Base-by-base conservation (phyloP, 371 early-diverging fungal genomes). In the Syncephalis plumigaleata region DNA sequence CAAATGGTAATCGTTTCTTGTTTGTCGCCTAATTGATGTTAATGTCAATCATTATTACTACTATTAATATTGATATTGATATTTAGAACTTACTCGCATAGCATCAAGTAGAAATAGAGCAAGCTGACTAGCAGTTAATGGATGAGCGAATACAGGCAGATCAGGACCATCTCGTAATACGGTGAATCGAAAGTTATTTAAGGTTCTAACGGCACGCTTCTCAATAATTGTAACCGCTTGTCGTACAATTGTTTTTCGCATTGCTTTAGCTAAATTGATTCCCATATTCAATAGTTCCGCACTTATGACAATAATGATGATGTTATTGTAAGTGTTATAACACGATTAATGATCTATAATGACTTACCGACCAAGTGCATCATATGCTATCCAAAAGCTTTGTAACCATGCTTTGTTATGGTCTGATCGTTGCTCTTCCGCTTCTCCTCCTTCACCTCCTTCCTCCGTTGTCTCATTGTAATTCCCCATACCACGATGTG, bases 351-450 rank as follows among this genome's bases (percentile, higher is more conserved):
- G 11, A 31, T 11, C n/a, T n/a, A n/a, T 31, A 31, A 11, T 31
- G 4, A 31, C 31, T 31, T 31, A 31, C 31, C 31, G 61, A 20
- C 70, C 68, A 13, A 89, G 60, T 2, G 92, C 80, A 57, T 93
- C 94, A 52, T 81, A 87, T 1, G 88, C 89, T 0, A 76, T 66
- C 58, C 72, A 91, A 57, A 91, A 91, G 43, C 84, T 83, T 9
- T 58, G 55, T 55, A 81, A 63, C 84, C 87, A 84, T 17, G 54
- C 13, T n/a, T 22, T 25, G 9, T 38, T 17, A 1, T 18, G 2
- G 50, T 27, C 45, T 18, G 45, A 38, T 9, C 39, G n/a, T 9
- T 22, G 48, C 22, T 9, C 22, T 22, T 47, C 46, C 15, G 22
- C 48, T 39, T 56, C 59, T 16, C 26, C 47, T 36, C 47, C 42